Percentiles rank a stretch among this genome's conserved stretches.
Conservation (phyloP, 2,329 filamentous ascomycete genomes). For the Talaromyces funiculosus region DNA sequence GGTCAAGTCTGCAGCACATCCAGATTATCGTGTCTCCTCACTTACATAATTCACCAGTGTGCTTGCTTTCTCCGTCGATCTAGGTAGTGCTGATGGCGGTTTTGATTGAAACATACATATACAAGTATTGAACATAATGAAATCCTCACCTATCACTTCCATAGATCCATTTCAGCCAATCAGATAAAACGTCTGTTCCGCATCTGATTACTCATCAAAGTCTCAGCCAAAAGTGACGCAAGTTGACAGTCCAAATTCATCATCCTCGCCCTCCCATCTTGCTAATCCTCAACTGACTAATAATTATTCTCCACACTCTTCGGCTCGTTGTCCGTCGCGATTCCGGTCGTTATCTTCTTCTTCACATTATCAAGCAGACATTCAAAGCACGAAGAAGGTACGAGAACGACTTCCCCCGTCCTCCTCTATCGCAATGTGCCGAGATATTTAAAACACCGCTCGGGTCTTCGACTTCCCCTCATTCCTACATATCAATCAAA, state of each 20-base stretch:
- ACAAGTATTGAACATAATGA: not conserved
- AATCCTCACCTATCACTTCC: too few species aligned
- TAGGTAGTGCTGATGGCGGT: not conserved
- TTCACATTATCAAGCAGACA: not conserved
- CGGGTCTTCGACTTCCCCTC: not conserved
- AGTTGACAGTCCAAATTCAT: not conserved
- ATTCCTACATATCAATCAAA: not conserved
- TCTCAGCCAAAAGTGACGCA: conserved; percentile 4
- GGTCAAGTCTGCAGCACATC: not conserved
- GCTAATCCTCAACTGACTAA: not conserved
- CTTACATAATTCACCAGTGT: not conserved
- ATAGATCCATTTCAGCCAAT: not conserved
- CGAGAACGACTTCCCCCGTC: not conserved
- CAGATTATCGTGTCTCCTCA: not conserved
- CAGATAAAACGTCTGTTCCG: not conserved
- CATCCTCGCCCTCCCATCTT: not conserved
- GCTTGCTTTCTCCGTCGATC: not conserved
- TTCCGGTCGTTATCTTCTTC: not conserved
- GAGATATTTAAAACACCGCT: not conserved
- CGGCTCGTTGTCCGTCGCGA: not conserved
- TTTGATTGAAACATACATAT: not conserved
- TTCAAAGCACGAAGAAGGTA: conserved; percentile 6
- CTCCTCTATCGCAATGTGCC: not conserved
- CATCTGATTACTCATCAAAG: conserved; percentile 7
- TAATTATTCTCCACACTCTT: not conserved